Conservation (phyloP, 495 filamentous ascomycete genomes). For the Aspergillus diversus region DNA sequence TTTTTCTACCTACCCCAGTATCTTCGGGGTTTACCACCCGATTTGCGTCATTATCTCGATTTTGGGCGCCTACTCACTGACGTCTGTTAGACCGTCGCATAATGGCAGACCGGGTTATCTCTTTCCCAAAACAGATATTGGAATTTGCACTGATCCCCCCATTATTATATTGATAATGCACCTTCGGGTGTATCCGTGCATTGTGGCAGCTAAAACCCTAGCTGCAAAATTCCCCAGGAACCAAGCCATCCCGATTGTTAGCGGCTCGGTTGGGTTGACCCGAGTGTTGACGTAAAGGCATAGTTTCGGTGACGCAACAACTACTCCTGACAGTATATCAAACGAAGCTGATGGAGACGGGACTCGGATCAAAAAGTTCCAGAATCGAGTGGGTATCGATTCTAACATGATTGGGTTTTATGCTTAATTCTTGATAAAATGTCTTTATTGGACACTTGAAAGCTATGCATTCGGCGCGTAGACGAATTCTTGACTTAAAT, state of each 20-base stretch:
- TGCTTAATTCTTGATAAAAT: not conserved
- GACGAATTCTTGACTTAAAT: too few species aligned
- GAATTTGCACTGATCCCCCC: not conserved
- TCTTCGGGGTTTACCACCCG: not conserved
- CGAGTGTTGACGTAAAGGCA: slow-evolving; percentile 6
- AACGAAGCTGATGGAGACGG: not conserved
- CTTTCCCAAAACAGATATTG: not conserved
- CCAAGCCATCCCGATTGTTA: slow-evolving; percentile 2
- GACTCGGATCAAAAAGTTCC: not conserved
- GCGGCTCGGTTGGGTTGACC: slow-evolving; percentile 1
- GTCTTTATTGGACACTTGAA: not conserved
- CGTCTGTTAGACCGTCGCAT: not conserved
- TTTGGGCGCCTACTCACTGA: too few species aligned
- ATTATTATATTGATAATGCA: not conserved
- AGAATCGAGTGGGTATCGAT: not conserved
- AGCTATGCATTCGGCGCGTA: not conserved
- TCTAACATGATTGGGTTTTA: not conserved
- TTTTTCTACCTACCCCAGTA: too few species aligned
- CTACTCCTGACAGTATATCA: not conserved
- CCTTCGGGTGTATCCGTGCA: slow-evolving; percentile 3
- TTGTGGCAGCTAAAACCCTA: not conserved
- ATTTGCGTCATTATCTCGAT: not conserved
- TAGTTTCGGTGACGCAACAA: not conserved
- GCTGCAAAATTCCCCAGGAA: slow-evolving; percentile 4
- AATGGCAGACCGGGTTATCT: not conserved